Evolutionary conservation across 805 yeast genomes (phyloP).

Genomic region (Lachancea cidri): DNA sequence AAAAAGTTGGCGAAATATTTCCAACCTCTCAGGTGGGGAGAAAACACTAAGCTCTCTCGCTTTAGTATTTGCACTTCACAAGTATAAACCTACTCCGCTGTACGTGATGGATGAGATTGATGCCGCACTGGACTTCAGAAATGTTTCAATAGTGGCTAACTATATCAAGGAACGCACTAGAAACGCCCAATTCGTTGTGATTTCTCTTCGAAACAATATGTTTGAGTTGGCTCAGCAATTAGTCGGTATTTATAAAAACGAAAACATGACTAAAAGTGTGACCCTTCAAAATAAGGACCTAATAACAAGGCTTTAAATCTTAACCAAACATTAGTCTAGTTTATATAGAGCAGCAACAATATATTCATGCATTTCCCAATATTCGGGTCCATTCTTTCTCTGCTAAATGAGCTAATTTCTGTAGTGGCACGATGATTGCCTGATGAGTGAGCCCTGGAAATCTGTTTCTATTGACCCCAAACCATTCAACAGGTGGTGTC

Average conservation of each 20-base stretch:
- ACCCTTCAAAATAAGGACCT: conserved; percentile 64
- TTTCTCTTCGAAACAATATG: conserved; percentile 94
- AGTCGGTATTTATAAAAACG: conserved; percentile 92
- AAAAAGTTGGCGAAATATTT: conserved; percentile 93
- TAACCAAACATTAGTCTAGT: not conserved
- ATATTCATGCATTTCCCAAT: conserved; percentile 35
- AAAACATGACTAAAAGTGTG: conserved; percentile 84
- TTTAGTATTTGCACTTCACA: conserved; percentile 90
- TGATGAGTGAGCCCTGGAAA: conserved; percentile 88
- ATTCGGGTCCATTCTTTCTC: conserved; percentile 41
- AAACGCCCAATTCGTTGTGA: conserved; percentile 94
- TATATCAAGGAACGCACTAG: conserved; percentile 93
- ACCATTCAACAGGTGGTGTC: conserved; percentile 98
- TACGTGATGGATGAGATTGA: conserved; percentile 99
- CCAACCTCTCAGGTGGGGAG: conserved; percentile 96
- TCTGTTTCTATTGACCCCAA: conserved; percentile 82
- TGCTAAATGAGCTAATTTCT: conserved; percentile 65
- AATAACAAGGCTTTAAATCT: conserved; percentile 15
- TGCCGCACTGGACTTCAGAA: conserved; percentile 95
- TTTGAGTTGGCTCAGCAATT: conserved; percentile 91
- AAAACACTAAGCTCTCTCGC: conserved; percentile 94
- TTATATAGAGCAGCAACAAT: no score
- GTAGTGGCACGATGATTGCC: conserved; percentile 65
- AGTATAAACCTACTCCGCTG: conserved; percentile 93
- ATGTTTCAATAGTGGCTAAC: conserved; percentile 95